These are phyloP conservation scores for Trypanosoma theileri DNA, from an alignment of 208 protist genomes.

Conservation along the genomic window DNA sequence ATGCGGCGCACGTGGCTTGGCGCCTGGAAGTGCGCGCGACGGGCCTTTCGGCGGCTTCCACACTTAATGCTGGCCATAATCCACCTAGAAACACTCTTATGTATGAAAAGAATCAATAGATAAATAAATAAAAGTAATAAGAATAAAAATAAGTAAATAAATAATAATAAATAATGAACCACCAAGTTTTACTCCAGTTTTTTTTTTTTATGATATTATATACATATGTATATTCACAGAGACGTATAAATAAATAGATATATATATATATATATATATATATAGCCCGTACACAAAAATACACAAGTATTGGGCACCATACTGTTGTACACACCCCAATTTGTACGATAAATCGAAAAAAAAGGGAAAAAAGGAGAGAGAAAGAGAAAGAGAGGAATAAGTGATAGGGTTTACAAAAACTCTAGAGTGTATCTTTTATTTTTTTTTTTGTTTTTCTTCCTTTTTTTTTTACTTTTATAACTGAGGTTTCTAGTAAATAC, in stretches of 20 bases:
- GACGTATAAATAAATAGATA: background rate
- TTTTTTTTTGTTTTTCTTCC: too few relatives aligned
- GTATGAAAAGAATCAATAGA: background rate
- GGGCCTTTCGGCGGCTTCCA: constrained; percentile 94
- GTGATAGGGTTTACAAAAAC: too few relatives aligned
- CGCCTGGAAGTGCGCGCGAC: constrained; percentile 99
- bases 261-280: background rate
- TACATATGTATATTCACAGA: constrained; percentile 5
- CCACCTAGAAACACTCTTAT: constrained; percentile 30
- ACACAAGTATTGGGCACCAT: too few relatives aligned
- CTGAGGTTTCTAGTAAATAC: background rate
- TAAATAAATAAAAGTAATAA: constrained; percentile 13
- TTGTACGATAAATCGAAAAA: background rate
- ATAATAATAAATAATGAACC: constrained; percentile 5
- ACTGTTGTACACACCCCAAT: background rate
- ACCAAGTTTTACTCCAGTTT: background rate
- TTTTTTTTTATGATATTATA: constrained; percentile 25
- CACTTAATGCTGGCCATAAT: constrained; percentile 88
- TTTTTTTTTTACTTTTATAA: too few relatives aligned
- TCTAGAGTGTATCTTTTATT: too few relatives aligned
- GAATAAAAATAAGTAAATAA: constrained; percentile 9
- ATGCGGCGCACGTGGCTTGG: constrained; percentile 95
- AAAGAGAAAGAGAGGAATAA: background rate
- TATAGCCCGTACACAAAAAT: too few relatives aligned
- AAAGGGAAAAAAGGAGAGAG: background rate